A percentile compares a stretch with the other conserved stretches of the same genome.
Conservation (phyloP, 2,329 filamentous ascomycete species). For the Aspergillus piperis region DNA sequence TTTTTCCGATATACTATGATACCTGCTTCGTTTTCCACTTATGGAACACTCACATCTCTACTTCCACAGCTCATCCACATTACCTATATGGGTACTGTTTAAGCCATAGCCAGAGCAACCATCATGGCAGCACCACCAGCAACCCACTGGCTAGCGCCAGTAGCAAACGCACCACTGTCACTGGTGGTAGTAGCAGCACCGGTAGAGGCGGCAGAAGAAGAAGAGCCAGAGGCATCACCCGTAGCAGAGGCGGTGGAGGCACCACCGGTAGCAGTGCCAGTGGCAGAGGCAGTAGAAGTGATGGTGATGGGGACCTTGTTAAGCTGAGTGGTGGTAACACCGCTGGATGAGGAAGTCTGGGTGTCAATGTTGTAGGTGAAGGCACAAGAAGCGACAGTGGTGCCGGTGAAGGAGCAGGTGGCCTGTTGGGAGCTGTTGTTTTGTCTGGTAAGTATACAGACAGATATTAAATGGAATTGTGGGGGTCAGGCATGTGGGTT, state of each 20-base stretch:
- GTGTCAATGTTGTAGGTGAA: constrained; percentile 6
- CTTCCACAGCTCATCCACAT: too few species aligned
- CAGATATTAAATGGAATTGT: too few species aligned
- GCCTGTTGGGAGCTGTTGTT: not conserved
- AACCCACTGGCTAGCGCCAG: constrained; percentile 25
- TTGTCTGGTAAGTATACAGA: too few species aligned
- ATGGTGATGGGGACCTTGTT: constrained; percentile 24
- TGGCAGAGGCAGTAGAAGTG: constrained; percentile 23
- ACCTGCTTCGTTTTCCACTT: too few species aligned
- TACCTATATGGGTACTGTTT: not conserved
- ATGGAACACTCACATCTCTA: too few species aligned
- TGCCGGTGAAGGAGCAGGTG: constrained; percentile 26
- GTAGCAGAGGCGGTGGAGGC: constrained; percentile 19
- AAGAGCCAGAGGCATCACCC: constrained; percentile 10
- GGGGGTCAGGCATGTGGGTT: not conserved
- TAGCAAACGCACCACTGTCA: constrained; percentile 27
- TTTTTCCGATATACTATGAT: too few species aligned
- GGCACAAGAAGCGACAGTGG: constrained; percentile 30
- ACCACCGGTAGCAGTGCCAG: constrained; percentile 2
- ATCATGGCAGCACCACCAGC: constrained; percentile 30
- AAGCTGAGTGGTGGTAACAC: constrained; percentile 15
- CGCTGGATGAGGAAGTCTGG: constrained; percentile 10
- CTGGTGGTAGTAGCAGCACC: constrained; percentile 15
- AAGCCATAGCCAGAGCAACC: constrained; percentile 30
- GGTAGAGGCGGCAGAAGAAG: constrained; percentile 17